A percentile compares a stretch with the other conserved stretches of the same genome.
Evolutionary conservation across 176 grass and related monocot species (phyloP).

Genomic region (Poa pratensis): DNA sequence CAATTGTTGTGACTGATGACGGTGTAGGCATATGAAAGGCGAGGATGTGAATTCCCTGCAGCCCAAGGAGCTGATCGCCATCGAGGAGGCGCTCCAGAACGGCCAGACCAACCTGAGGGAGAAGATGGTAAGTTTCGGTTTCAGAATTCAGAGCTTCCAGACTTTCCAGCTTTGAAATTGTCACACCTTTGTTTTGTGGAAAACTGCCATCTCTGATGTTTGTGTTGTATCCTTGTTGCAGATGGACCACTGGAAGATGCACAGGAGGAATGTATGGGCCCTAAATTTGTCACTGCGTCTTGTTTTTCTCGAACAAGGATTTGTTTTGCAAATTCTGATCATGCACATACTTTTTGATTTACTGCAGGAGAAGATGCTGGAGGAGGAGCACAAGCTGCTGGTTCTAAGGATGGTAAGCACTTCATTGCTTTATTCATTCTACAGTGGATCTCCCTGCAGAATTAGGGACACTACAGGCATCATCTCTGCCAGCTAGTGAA

Average conservation of each 20-base stretch:
- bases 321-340: conserved; percentile 5
- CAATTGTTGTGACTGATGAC: not conserved
- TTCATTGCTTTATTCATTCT: conserved; percentile 8
- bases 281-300: not conserved
- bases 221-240: conserved; percentile 37
- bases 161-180: not conserved
- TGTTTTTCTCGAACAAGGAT: not conserved
- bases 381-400: conserved; percentile 84
- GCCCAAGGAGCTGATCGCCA: conserved; percentile 83
- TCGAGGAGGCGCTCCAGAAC: conserved; percentile 74
- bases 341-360: conserved; percentile 20
- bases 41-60: conserved; percentile 92
- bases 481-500: not conserved
- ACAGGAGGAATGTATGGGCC: conserved; percentile 67
- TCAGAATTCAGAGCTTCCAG: not conserved
- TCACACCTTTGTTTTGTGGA: not conserved
- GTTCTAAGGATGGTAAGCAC: conserved; percentile 62
- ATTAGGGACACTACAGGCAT: not conserved
- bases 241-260: conserved; percentile 87
- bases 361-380: conserved; percentile 67
- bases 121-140: conserved; percentile 55
- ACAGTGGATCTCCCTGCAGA: not conserved
- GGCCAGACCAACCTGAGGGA: conserved; percentile 72
- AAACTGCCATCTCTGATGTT: conserved; percentile 19
- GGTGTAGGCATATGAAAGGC: conserved; percentile 81